Conservation (phyloP, 305 asterid genomes). For the Plantago rigida region DNA sequence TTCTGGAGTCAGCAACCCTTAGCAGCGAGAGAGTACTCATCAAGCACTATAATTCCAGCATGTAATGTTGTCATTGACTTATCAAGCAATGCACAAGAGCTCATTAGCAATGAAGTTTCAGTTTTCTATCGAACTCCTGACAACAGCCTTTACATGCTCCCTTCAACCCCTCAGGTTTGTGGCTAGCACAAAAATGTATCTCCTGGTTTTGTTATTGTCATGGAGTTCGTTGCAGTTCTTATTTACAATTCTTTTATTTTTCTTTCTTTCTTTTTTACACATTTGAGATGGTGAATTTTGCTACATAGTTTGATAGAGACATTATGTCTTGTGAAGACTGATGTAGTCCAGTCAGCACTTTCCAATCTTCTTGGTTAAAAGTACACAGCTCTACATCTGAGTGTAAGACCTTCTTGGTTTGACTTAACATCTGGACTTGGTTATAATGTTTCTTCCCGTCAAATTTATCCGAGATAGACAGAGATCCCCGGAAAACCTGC, state of each 20-base stretch:
- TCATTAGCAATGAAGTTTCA: slow-evolving; percentile 77
- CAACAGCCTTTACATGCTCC: slow-evolving; percentile 87
- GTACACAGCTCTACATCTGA: not conserved
- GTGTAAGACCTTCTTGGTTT: too few species aligned
- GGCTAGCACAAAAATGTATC: slow-evolving; percentile 11
- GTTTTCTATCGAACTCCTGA: slow-evolving; percentile 78
- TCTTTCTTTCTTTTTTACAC: not conserved
- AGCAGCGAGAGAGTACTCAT: slow-evolving; percentile 77
- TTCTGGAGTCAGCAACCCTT: slow-evolving; percentile 94
- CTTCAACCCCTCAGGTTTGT: slow-evolving; percentile 87
- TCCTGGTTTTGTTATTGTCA: slow-evolving; percentile 13
- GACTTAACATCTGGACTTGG: too few species aligned
- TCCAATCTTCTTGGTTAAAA: slow-evolving; percentile 7
- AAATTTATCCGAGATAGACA: too few species aligned
- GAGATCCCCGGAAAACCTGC: too few species aligned
- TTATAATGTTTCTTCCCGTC: too few species aligned
- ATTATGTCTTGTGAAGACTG: not conserved
- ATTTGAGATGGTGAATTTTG: slow-evolving; percentile 6
- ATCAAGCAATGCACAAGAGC: slow-evolving; percentile 67
- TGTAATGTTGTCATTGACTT: slow-evolving; percentile 64
- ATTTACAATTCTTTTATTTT: not conserved
- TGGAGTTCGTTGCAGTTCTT: slow-evolving; percentile 12
- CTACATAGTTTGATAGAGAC: slow-evolving; percentile 9
- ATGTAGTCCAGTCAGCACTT: not conserved
- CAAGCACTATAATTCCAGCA: slow-evolving; percentile 81